Evolutionary conservation across 2,329 filamentous ascomycete species (phyloP).

Genomic region (Fusarium sp.): DNA sequence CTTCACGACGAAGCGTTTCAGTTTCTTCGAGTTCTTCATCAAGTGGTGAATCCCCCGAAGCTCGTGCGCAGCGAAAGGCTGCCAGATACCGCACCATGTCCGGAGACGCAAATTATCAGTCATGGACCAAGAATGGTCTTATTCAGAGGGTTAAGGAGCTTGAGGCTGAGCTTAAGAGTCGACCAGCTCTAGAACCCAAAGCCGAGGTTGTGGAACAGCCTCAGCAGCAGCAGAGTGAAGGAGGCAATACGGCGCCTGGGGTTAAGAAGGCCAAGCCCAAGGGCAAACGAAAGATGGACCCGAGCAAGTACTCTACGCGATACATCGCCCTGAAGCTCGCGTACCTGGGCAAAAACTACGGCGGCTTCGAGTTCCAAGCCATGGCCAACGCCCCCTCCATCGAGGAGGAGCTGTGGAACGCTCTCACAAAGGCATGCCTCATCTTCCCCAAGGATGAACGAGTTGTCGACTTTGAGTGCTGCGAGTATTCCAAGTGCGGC

Average conservation of each 20-base stretch:
- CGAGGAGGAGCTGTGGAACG: slow-evolving; percentile 94
- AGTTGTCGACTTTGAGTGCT: slow-evolving; percentile 78
- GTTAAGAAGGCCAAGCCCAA: slow-evolving; percentile 49
- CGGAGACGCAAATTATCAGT: slow-evolving; percentile 60
- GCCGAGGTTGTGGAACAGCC: background rate
- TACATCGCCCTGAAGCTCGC: slow-evolving; percentile 92
- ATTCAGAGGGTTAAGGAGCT: slow-evolving; percentile 72
- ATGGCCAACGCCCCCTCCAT: slow-evolving; percentile 79
- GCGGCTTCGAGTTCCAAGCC: slow-evolving; percentile 88
- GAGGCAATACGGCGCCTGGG: slow-evolving; percentile 5
- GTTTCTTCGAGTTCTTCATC: slow-evolving; percentile 25
- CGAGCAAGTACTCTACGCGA: slow-evolving; percentile 80
- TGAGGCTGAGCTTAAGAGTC: slow-evolving; percentile 68
- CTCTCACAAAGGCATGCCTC: slow-evolving; percentile 79
- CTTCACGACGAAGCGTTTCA: slow-evolving; percentile 8
- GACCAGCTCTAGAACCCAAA: slow-evolving; percentile 43
- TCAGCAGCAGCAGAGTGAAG: slow-evolving; percentile 5
- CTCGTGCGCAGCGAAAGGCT: slow-evolving; percentile 23
- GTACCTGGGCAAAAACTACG: slow-evolving; percentile 89
- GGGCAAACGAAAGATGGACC: slow-evolving; percentile 69
- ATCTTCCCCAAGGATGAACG: slow-evolving; percentile 74
- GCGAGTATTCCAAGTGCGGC: slow-evolving; percentile 94
- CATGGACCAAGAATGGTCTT: slow-evolving; percentile 73
- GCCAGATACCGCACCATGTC: slow-evolving; percentile 45
- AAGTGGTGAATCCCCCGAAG: slow-evolving; percentile 38